Conservation (phyloP, 2,329 filamentous ascomycete genomes). For the Bipolaris victoriae region DNA sequence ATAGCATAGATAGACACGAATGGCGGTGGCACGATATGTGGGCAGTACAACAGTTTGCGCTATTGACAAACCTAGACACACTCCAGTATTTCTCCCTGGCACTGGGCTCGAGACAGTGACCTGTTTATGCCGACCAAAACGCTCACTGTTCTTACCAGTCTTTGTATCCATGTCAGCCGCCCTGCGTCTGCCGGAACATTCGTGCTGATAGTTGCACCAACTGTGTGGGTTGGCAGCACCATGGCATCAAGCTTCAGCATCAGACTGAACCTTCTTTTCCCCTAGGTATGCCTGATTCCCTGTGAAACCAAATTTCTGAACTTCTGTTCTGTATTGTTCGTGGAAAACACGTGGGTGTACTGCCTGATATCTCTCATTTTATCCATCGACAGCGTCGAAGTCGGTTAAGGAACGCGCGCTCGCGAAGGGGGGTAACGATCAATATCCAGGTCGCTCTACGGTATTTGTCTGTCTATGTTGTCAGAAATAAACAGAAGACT, state of each 20-base stretch:
- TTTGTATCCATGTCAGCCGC: not conserved
- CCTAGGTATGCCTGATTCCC: not conserved
- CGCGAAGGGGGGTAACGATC: too few relatives aligned
- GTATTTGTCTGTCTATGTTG: too few relatives aligned
- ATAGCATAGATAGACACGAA: not conserved
- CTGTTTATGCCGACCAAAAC: not conserved
- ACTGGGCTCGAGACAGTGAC: not conserved
- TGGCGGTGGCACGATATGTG: not conserved
- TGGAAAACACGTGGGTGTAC: too few relatives aligned
- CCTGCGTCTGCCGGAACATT: not conserved
- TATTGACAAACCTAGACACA: too few relatives aligned
- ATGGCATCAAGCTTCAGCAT: conserved; percentile 5
- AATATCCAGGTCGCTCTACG: too few relatives aligned
- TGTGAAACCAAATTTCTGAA: too few relatives aligned
- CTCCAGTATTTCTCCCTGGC: too few relatives aligned
- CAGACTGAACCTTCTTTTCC: not conserved
- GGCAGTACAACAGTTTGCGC: not conserved
- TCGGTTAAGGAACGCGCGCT: too few relatives aligned
- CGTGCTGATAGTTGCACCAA: conserved; percentile 3
- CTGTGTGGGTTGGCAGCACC: not conserved
- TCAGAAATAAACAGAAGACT: too few relatives aligned
- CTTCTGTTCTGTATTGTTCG: too few relatives aligned
- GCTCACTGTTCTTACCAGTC: not conserved
- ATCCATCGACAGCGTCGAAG: too few relatives aligned
- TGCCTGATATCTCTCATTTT: too few relatives aligned